Evolutionary conservation across 768 basidiomycete species (phyloP), one percentile per base, ranked within the genome.

Genomic region (Hirschioporus abietinus): DNA sequence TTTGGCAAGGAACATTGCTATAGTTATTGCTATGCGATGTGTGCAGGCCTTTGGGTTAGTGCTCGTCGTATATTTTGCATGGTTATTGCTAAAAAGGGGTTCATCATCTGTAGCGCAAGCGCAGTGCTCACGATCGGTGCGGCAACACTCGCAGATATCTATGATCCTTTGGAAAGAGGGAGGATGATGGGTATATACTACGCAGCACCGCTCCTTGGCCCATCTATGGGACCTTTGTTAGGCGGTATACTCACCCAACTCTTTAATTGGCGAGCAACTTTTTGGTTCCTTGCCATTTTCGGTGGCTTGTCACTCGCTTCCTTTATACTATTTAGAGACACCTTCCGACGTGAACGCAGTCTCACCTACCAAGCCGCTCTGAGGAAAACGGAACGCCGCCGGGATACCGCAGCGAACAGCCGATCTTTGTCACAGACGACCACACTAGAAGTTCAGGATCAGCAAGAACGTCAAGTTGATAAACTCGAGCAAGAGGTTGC

Each of bases 101-200:
- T 72, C 66, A 67, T 64, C 7, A 35, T 25, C 67, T 66, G n/a
- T n/a, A 89, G 86, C 58, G 88, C 87, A 3, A 85, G 87, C 62
- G 88, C 89, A 10, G 87, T 89, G 9, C 81, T 90, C 58, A 74
- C 88, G 0, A 86, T 93, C 65, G 93, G 92, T 4, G 89, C 90
- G 0, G 90, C 88, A 17, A 90, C 91, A 3, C 77, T 93, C 2
- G 90, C 90, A 1, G 91, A 93, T 73, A 88, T 93, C 2, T 93
- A 86, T 70, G 90, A 92, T 25, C 85, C 89, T 0, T 79, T 81
- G 10, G 88, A 92, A 73, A 81, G 92, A 63, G 93, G 93, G 5
- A 85, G 82, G n/a, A 89, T 77, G 82, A 89, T 94, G 84, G 93
- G 93, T 0, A 79, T 92, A 7, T 94, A 88, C 76, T 93, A 90